phyloP scores from a whole-genome alignment of 2,329 filamentous ascomycete genomes.

The Macrophomina tecta region DNA sequence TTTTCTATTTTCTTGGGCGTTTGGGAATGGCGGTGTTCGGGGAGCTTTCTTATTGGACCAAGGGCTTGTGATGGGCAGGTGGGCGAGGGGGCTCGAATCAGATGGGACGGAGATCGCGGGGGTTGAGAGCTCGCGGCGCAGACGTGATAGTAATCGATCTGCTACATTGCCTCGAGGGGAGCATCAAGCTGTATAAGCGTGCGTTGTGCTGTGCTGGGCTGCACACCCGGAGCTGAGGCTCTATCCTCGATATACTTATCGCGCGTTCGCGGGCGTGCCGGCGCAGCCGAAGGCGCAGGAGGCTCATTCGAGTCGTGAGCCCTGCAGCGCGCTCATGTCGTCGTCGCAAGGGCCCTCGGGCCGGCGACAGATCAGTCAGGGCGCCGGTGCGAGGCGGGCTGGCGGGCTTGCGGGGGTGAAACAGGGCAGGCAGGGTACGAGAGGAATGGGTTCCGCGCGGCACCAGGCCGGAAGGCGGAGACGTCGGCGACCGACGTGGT shows the following conservation, averaged over 20 bases:
- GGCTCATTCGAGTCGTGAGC: background rate
- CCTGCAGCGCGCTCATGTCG: background rate
- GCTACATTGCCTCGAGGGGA: no score
- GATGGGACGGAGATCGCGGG: background rate
- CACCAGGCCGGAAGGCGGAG: background rate
- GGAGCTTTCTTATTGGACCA: background rate
- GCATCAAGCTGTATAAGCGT: no score
- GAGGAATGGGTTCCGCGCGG: background rate
- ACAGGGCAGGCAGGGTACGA: background rate
- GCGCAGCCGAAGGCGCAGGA: background rate
- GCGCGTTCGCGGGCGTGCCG: background rate
- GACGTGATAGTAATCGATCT: background rate
- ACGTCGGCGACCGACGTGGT: background rate
- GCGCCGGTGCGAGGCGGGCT: background rate
- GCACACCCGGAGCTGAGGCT: background rate
- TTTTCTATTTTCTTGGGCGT: background rate
- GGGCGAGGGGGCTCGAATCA: background rate
- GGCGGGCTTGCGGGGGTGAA: background rate
- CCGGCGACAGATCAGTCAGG: background rate
- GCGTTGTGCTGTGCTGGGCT: no score
- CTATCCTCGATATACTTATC: background rate
- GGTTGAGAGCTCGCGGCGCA: background rate
- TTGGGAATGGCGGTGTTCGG: background rate
- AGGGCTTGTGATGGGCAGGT: background rate
- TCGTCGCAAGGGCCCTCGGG: background rate